Base-by-base conservation (phyloP, 768 basidiomycete species). In the Xerocomus brunneocitrinus region DNA sequence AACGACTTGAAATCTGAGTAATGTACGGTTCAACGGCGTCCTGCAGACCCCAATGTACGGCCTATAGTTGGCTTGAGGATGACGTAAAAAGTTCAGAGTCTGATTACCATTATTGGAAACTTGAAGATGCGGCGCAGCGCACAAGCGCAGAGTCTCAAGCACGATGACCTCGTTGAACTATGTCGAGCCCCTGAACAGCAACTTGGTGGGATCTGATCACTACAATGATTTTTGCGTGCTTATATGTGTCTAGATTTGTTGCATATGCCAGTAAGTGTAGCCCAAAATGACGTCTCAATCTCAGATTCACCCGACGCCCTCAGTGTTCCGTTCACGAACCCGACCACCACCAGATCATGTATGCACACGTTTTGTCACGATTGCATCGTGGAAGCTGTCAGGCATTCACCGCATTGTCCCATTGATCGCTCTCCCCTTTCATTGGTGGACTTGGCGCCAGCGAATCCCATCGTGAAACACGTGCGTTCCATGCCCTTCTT, bases 361-460 rank as follows among this genome's bases (percentile, higher is more conserved):
- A 76, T 80, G 54, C 93, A 92, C 65, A 95, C 91, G 0, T 95
- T 95, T 67, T 95, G 93, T 67, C 70, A 71, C n/a, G 84, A 82
- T 30, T 95, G 93, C 63, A 89, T 94, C 55, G 60, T 73, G n/a
- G 74, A 76, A 47, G 88, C 92, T 0, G 76, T 95, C 4, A 67
- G 70, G 12, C 80, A 87, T 54, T 81, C 84, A 7, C 73, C 78
- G 0, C 83, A 85, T 56, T 95, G 93, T 67, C 93, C 93, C 10
- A 82, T 95, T 30, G 92, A 95, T 70, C 82, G 93, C 22, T 85
- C 81, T 13, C 75, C 82, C 0, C 74, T 95, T 31, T 69, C 72
- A 1, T 51, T 71, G n/a, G 72, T 71, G n/a, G 83, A 88, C 57
- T 71, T 93, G 50, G 62, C 62, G 1, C 81, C 84, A 16, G 85